A percentile compares a stretch with the other conserved stretches of the same genome.
Conservation (phyloP, 257 asterid species). For the Rhazya stricta region DNA sequence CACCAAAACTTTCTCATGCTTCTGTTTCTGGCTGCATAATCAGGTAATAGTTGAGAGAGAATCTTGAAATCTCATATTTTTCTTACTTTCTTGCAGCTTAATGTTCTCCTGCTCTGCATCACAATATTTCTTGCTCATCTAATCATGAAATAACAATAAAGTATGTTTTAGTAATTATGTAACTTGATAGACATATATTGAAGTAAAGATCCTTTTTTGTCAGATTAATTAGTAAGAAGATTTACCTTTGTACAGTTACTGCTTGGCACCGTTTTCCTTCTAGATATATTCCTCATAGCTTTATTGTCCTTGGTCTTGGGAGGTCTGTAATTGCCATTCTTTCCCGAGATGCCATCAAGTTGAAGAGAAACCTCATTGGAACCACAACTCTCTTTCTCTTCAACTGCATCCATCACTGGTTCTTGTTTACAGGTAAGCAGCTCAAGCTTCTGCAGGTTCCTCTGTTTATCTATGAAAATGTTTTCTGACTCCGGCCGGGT, state of each 20-base stretch:
- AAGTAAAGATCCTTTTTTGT: too few relatives aligned
- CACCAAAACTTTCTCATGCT: background rate
- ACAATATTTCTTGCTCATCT: background rate
- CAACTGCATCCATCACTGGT: constrained; percentile 30
- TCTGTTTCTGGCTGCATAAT: background rate
- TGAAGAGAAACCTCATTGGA: constrained; percentile 44
- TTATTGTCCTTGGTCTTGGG: constrained; percentile 18
- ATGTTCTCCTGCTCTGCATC: constrained; percentile 10
- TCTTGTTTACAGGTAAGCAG: background rate
- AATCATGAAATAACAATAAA: background rate
- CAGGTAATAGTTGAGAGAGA: constrained; percentile 14
- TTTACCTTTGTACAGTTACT: too few relatives aligned
- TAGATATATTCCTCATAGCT: constrained; percentile 21
- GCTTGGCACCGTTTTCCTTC: background rate
- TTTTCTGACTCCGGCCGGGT: constrained; percentile 45
- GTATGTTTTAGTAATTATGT: too few relatives aligned
- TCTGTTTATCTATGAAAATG: constrained; percentile 12
- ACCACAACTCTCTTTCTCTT: constrained; percentile 56
- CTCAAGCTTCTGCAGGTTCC: constrained; percentile 1
- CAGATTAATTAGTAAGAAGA: too few relatives aligned
- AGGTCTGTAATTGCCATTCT: constrained; percentile 28
- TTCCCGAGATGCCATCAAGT: constrained; percentile 16
- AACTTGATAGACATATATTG: too few relatives aligned
- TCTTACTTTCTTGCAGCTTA: constrained; percentile 29
- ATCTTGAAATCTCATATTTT: constrained; percentile 13